Conservation (phyloP, 139 green algal species). For the Tetraselmis chui region DNA sequence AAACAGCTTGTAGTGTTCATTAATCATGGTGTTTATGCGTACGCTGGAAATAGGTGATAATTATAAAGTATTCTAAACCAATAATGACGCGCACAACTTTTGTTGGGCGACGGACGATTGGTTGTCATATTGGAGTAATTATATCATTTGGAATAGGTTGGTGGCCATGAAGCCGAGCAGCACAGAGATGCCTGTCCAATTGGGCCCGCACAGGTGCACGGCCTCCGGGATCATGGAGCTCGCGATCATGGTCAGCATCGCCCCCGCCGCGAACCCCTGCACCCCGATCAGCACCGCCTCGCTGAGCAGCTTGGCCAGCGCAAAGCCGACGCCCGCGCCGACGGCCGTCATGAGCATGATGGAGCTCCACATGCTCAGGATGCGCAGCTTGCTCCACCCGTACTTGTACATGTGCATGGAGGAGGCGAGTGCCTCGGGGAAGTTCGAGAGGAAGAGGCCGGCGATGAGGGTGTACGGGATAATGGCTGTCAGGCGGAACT, state of each 20-base stretch:
- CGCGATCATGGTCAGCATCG: slow-evolving; percentile 3
- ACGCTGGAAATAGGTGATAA: no score
- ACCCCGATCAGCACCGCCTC: background rate
- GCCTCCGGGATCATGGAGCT: slow-evolving; percentile 5
- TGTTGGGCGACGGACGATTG: no score
- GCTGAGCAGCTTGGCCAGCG: background rate
- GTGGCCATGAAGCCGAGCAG: background rate
- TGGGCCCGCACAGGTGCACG: background rate
- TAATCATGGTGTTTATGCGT: no score
- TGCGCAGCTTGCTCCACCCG: slow-evolving; percentile 1
- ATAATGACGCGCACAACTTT: no score
- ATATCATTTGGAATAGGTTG: background rate
- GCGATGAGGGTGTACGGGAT: slow-evolving; percentile 4
- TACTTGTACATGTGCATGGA: slow-evolving; percentile 7
- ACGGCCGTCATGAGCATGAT: background rate
- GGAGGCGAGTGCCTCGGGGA: background rate
- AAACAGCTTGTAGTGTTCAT: no score
- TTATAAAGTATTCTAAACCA: no score
- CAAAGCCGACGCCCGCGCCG: background rate
- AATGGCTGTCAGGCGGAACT: background rate
- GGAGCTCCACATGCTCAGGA: slow-evolving; percentile 2
- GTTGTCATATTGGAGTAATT: no score
- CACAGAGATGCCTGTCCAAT: background rate
- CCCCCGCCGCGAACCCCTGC: background rate
- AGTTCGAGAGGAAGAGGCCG: slow-evolving; percentile 4